Evolutionary conservation across 2,329 filamentous ascomycete species (phyloP).

Genomic region (Neoarthrinium moseri): DNA sequence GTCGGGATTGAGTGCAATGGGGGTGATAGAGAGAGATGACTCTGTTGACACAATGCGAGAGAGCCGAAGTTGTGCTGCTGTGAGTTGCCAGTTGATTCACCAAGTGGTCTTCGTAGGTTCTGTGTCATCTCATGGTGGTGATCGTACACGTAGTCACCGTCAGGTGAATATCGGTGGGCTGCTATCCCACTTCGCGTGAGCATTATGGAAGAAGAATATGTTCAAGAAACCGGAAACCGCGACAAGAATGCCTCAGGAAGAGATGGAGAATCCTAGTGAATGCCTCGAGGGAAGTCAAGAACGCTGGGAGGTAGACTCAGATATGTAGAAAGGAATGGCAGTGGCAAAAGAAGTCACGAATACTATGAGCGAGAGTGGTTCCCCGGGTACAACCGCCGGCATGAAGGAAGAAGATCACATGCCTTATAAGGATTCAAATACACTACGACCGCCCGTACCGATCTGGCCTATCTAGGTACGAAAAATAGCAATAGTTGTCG

Average conservation of each 20-base stretch:
- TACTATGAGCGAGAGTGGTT: slow-evolving; percentile 21
- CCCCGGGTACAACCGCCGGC: slow-evolving; percentile 21
- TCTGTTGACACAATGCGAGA: slow-evolving; percentile 44
- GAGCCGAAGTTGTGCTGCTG: slow-evolving; percentile 38
- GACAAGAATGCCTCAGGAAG: slow-evolving; percentile 31
- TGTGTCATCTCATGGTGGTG: slow-evolving; percentile 37
- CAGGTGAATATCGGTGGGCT: slow-evolving; percentile 49
- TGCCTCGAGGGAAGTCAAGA: slow-evolving; percentile 28
- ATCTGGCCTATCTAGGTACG: slow-evolving; percentile 14
- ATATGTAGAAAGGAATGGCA: slow-evolving; percentile 36
- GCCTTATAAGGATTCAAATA: slow-evolving; percentile 28
- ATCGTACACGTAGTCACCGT: slow-evolving; percentile 45
- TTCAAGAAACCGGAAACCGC: slow-evolving; percentile 15
- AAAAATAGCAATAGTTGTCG: slow-evolving; percentile 20
- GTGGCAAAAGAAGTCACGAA: slow-evolving; percentile 29
- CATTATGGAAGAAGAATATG: slow-evolving; percentile 29
- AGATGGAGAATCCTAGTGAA: slow-evolving; percentile 30
- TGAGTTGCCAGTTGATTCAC: slow-evolving; percentile 52
- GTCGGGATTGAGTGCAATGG: slow-evolving; percentile 38
- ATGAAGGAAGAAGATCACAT: slow-evolving; percentile 29
- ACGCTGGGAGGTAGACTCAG: slow-evolving; percentile 31
- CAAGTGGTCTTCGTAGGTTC: slow-evolving; percentile 42
- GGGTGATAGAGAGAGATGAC: slow-evolving; percentile 39
- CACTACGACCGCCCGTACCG: slow-evolving; percentile 9
- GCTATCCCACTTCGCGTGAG: slow-evolving; percentile 45